Evolutionary conservation across 2,329 filamentous ascomycete genomes (phyloP), one percentile per base, ranked within the genome.

Genomic region (Claviceps sp.): DNA sequence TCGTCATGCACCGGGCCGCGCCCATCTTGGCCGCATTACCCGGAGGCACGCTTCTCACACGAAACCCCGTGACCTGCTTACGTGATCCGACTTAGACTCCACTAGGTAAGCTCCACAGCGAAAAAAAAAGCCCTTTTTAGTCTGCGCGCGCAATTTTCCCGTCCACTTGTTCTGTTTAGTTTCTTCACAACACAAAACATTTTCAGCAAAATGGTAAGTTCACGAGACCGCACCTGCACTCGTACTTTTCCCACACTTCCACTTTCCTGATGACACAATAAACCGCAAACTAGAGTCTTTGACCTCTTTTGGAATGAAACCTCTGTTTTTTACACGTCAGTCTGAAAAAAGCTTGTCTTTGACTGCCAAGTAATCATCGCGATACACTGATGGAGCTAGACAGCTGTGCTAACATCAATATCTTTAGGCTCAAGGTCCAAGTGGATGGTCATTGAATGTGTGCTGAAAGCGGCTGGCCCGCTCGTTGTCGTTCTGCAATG

Each of bases 251-350:
- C 45, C 43, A 45, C 44, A 34, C 26, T 49, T 55, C 53, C 54
- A 55, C 54, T 55, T 73, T 70, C 71, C 67, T 89, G 87, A 91
- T 91, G 87, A 90, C 82, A 89, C 72, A 22, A 75, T 76, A 78
- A 84, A 89, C 85, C 85, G 79, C 83, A 84, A 90, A 90, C 87
- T 94, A 94, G 88, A 94, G 88, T 94, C 88, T 94, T 93, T 93
- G 88, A 94, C 82, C 85, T 74, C 34, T 68, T 68, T 56, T 68
- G 76, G 81, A 78, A 84, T 91, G 87, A 90, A 90, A 91, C 84
- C 70, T 81, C 70, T 58, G 60, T 76, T 80, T 82, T 83, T 87
- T 83, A 80, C 83, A 91, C 86, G 87, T 93, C 87, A 93, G 87
- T 89, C 87, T 93, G 87, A 93, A 76, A 50, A 70, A 65, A 66